Percentiles rank a stretch among this genome's conserved stretches.
phyloP scores from a whole-genome alignment of 1,284 basidiomycete species.

The Cutaneotrichosporon sp. region DNA sequence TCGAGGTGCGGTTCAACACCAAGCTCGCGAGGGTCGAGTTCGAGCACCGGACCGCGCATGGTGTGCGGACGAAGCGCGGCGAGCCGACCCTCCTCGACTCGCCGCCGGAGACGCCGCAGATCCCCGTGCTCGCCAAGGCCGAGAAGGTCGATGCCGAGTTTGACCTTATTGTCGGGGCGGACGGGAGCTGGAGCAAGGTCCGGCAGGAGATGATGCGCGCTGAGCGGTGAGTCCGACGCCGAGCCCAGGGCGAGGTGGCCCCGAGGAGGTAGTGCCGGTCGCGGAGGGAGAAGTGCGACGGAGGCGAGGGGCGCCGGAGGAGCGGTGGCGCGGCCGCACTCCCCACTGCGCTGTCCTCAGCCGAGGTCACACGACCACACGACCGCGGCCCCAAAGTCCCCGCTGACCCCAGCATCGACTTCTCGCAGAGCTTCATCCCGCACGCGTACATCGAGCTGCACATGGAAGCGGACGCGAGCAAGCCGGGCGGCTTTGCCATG shows the following conservation, averaged over 20 bases:
- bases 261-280: too few relatives aligned
- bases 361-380: too few relatives aligned
- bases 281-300: too few relatives aligned
- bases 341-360: too few relatives aligned
- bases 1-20: conserved; percentile 75
- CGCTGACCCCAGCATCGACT: conserved; percentile 73
- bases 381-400: too few relatives aligned
- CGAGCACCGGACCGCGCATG: conserved; percentile 53
- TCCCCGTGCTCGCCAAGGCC: conserved; percentile 10
- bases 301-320: background rate
- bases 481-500: conserved; percentile 69
- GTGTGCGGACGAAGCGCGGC: conserved; percentile 14
- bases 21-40: conserved; percentile 81
- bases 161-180: conserved; percentile 83
- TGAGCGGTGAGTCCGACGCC: conserved; percentile 69
- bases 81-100: conserved; percentile 14
- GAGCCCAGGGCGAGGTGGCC: conserved; percentile 12
- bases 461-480: conserved; percentile 76
- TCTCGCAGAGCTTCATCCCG: conserved; percentile 88
- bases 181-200: conserved; percentile 84
- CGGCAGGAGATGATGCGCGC: conserved; percentile 86
- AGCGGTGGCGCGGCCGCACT: background rate
- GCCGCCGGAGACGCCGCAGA: conserved; percentile 19
- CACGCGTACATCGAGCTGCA: conserved; percentile 96
- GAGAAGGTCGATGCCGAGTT: conserved; percentile 58